phyloP scores from a whole-genome alignment of 352 stramenopile genomes.

The Globisporangium cylindrosporum region DNA sequence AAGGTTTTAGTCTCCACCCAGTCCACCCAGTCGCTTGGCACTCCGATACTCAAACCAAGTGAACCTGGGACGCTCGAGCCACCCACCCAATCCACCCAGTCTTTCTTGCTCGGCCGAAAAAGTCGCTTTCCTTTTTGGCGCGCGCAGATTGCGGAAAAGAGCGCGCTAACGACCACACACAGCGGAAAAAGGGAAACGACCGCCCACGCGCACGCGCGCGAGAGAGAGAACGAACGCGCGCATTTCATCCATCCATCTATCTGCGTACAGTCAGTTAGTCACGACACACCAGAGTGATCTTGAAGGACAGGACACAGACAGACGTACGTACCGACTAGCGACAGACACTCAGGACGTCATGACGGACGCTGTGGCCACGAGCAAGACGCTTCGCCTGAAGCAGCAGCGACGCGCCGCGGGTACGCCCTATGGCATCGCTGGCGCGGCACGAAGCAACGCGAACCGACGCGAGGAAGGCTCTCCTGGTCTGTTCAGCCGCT shows the following conservation, averaged over 20 bases:
- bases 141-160: conserved; percentile 8
- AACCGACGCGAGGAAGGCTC: conserved; percentile 9
- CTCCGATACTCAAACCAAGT: background rate
- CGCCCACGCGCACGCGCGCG: background rate
- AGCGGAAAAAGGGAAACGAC: conserved; percentile 7
- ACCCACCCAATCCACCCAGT: background rate
- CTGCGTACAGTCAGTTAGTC: background rate
- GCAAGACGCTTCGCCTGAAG: conserved; percentile 17
- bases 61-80: background rate
- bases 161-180: conserved; percentile 3
- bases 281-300: background rate
- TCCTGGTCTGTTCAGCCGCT: conserved; percentile 46
- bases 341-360: conserved; percentile 4
- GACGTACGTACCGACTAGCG: background rate
- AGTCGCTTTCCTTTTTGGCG: conserved; percentile 10
- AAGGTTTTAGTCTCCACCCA: background rate
- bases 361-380: conserved; percentile 10
- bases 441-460: conserved; percentile 5
- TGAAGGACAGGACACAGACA: background rate
- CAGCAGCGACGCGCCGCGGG: conserved; percentile 34
- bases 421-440: conserved; percentile 33
- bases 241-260: conserved; percentile 9
- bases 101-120: background rate
- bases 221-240: background rate
- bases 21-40: background rate